Conservation (phyloP, 225 moss, liverwort and hornwort genomes). For the Bryoerythrophyllum caledonicum region DNA sequence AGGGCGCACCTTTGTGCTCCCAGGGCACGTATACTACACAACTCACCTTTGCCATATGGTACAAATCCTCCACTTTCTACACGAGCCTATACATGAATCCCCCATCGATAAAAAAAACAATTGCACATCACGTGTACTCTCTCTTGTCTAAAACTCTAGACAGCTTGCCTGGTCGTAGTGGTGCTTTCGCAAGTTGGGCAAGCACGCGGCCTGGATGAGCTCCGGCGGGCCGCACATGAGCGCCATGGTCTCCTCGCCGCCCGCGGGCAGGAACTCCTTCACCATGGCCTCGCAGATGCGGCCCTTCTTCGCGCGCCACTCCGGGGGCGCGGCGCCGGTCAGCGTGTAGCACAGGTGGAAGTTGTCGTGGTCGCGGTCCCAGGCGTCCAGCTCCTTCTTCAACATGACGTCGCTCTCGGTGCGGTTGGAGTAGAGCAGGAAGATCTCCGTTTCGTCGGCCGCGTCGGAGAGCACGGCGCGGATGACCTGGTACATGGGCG, state of each 20-base stretch:
- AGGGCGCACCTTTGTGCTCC: slow-evolving; percentile 16
- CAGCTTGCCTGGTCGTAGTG: slow-evolving; percentile 37
- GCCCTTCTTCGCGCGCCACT: slow-evolving; percentile 48
- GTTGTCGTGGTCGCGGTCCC: slow-evolving; percentile 55
- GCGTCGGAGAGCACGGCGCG: slow-evolving; percentile 67
- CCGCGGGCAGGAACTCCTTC: slow-evolving; percentile 43
- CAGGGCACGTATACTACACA: slow-evolving; percentile 5
- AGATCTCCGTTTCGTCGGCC: slow-evolving; percentile 58
- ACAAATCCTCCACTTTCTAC: slow-evolving; percentile 32
- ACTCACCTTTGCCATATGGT: slow-evolving; percentile 20
- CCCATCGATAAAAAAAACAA: too few species aligned
- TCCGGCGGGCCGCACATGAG: slow-evolving; percentile 72
- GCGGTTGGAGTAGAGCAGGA: slow-evolving; percentile 72
- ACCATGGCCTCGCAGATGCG: slow-evolving; percentile 67
- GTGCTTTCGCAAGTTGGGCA: slow-evolving; percentile 43
- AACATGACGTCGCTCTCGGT: slow-evolving; percentile 68
- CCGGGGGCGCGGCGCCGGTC: slow-evolving; percentile 37
- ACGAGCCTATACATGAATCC: slow-evolving; percentile 29
- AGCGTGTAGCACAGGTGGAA: slow-evolving; percentile 73
- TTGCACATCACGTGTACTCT: too few species aligned
- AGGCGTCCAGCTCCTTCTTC: slow-evolving; percentile 61
- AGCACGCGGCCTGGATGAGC: slow-evolving; percentile 38
- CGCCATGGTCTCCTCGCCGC: slow-evolving; percentile 40
- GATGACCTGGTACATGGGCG: slow-evolving; percentile 92
- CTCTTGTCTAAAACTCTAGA: slow-evolving; percentile 29